Base-by-base conservation (phyloP, 345 rosid genomes). In the Arabidopsis arenosa region DNA sequence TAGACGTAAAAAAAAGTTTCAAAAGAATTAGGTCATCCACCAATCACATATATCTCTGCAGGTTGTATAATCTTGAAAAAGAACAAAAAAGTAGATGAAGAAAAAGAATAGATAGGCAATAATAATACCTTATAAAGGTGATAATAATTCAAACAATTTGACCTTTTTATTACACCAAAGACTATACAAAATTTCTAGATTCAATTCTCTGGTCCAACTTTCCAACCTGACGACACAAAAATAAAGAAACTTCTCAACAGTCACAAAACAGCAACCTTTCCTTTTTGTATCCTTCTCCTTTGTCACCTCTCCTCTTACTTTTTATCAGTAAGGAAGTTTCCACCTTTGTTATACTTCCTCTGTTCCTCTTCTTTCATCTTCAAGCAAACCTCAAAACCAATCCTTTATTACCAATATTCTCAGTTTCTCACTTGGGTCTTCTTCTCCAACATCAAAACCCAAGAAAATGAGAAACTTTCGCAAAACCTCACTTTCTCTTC, bases 141-240 rank as follows among this genome's bases (percentile, higher is more conserved):
- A 67, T 58, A 4, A 52, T 69, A 68, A 28, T 76, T 28, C 65
- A 70, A 55, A 64, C 4, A 28, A 7, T 45, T 54, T 53, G 71
- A 76, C 80, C 21, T 41, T 76, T 17, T 68, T 9, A n/a, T 11
- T 3, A 23, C 26, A 14, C 17, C 15, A 66, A 36, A n/a, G 49
- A 54, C 41, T 12, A 13, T 3, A 44, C 37, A 75, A 12, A 3
- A 17, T 21, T 59, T 5, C 23, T 7, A 14, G 11, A 2, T 66
- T 48, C 28, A 66, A 57, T 74, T 51, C 54, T 75, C 17, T 69
- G 59, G 70, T 76, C 80, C 66, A 70, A 70, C 70, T 69, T 75
- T 52, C 17, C 48, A 68, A 61, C 70, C 54, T 26, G 57, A 58
- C 43, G 23, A 64, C 15, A 73, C 56, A 32, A 64, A 47, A 28